phyloP scores from a whole-genome alignment of 2,329 filamentous ascomycete genomes.

The Colletotrichum viniferum region DNA sequence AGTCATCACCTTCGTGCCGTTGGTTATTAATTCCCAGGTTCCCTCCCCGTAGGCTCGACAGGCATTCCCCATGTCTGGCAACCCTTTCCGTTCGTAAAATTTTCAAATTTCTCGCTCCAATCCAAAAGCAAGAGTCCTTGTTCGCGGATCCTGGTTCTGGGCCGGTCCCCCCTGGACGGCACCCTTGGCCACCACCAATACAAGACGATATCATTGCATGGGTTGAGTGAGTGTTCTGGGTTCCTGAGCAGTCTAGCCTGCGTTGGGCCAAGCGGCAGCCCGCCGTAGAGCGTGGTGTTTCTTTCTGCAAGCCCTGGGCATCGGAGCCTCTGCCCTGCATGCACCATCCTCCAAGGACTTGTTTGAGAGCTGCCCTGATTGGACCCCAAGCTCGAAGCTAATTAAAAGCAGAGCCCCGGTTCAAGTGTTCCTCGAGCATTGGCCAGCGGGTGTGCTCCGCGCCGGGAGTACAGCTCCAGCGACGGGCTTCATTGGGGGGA shows the following conservation, averaged over 20 bases:
- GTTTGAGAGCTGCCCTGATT: not conserved
- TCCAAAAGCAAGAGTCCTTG: not conserved
- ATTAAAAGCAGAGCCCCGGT: not conserved
- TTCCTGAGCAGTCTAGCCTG: not conserved
- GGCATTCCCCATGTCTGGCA: conserved; percentile 18
- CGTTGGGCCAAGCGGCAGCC: not conserved
- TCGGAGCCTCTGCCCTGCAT: not conserved
- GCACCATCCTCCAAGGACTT: not conserved
- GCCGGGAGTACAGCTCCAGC: not conserved
- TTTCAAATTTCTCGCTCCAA: conserved; percentile 12
- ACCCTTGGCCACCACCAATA: conserved; percentile 8
- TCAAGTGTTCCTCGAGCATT: not conserved
- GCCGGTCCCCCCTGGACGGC: not conserved
- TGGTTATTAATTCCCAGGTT: not conserved
- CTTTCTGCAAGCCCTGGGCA: not conserved
- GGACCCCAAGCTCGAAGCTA: not conserved
- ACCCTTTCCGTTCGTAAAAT: conserved; percentile 10
- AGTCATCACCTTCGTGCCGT: not conserved
- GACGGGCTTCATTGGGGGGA: not conserved
- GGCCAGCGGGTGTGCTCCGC: not conserved
- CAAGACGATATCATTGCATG: not conserved
- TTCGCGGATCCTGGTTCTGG: not conserved
- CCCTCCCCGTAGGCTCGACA: not conserved
- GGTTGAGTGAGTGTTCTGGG: not conserved
- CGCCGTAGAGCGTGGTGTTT: not conserved